Conservation (phyloP, 768 basidiomycete species). For the Kwoniella sp. region DNA sequence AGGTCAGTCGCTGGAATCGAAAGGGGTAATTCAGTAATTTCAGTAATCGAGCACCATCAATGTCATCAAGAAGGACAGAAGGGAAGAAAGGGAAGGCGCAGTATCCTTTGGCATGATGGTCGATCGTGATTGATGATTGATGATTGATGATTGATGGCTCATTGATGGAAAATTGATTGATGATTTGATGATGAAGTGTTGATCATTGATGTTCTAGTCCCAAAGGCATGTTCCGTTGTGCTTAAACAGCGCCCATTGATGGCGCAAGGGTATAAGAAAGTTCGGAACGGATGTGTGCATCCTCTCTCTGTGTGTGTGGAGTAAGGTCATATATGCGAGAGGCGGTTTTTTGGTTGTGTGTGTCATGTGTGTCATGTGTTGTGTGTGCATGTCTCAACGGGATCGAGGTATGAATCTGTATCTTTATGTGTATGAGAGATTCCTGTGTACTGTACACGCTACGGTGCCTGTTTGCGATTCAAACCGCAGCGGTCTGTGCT, state of each 20-base stretch:
- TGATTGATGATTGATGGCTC: not conserved
- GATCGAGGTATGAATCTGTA: too few species aligned
- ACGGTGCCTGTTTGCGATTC: too few species aligned
- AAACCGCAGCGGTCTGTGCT: too few species aligned
- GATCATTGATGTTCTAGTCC: not conserved
- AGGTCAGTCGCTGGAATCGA: not conserved
- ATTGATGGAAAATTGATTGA: not conserved
- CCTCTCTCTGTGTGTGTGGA: too few species aligned
- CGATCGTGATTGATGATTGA: constrained; percentile 3
- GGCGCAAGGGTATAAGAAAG: not conserved
- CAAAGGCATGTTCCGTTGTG: not conserved
- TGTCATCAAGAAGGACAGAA: not conserved
- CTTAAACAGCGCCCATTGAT: not conserved
- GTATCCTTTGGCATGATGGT: not conserved
- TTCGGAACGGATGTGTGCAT: too few species aligned
- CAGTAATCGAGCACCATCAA: too few species aligned
- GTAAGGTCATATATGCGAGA: too few species aligned
- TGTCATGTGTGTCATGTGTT: too few species aligned
- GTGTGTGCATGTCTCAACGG: too few species aligned
- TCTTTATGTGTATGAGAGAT: too few species aligned
- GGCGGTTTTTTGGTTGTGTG: too few species aligned
- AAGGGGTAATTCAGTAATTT: not conserved
- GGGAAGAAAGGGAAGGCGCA: not conserved
- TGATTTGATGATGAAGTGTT: not conserved
- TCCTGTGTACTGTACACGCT: too few species aligned